Percentiles rank a stretch among this genome's conserved stretches.
phyloP scores from a whole-genome alignment of 2,329 filamentous ascomycete genomes.

The Diaporthe sp. region DNA sequence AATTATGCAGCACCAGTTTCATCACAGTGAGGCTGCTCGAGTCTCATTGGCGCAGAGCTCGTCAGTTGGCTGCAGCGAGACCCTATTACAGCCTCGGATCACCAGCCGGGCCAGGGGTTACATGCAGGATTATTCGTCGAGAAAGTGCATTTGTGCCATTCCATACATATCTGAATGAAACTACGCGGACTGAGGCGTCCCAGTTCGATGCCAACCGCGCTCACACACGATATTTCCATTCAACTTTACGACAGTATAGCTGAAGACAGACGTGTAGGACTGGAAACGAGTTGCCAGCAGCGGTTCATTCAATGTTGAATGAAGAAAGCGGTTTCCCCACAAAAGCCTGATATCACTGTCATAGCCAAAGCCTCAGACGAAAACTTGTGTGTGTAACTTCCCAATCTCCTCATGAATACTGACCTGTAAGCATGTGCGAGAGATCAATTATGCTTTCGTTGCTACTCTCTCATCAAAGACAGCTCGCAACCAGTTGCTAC shows the following conservation, averaged over 20 bases:
- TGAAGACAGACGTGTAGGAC: no score
- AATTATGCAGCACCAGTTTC: neutral
- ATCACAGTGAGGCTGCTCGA: neutral
- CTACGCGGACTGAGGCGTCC: neutral
- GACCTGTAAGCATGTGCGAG: neutral
- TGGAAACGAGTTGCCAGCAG: neutral
- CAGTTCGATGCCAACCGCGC: neutral
- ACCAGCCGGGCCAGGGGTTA: neutral
- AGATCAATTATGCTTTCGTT: neutral
- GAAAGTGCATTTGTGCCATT: neutral
- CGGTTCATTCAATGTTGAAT: neutral
- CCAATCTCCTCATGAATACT: neutral
- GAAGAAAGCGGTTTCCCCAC: neutral
- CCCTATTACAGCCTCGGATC: neutral
- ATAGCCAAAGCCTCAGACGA: no score
- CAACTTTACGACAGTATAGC: neutral
- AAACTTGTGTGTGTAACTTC: neutral
- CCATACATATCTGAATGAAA: constrained; percentile 4
- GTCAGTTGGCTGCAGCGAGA: neutral
- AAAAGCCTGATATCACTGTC: neutral
- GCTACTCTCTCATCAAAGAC: neutral
- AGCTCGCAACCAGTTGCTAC: neutral
- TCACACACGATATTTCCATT: no score
- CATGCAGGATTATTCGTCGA: neutral
- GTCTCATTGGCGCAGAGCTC: neutral